Percentiles rank a stretch among this genome's conserved stretches.
Evolutionary conservation across 2,329 filamentous ascomycete species (phyloP).

Genomic region (Thermomyces lanuginosus): DNA sequence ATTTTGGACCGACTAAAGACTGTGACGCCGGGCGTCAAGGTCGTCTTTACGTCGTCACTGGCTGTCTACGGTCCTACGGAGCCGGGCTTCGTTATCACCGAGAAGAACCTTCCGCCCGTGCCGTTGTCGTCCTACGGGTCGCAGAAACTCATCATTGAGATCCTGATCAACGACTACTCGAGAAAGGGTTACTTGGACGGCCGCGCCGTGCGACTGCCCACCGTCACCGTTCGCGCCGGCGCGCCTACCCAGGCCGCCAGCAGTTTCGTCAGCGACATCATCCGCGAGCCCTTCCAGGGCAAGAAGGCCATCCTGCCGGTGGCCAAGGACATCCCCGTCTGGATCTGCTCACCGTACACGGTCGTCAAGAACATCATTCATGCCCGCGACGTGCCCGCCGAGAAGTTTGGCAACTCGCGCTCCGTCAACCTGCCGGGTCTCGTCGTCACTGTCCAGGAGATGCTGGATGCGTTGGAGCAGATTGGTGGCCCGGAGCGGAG

Average conservation of each 20-base stretch:
- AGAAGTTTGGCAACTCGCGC: constrained; percentile 37
- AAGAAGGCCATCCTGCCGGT: constrained; percentile 36
- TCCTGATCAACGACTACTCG: constrained; percentile 36
- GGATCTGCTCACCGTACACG: constrained; percentile 41
- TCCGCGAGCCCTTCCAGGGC: constrained; percentile 37
- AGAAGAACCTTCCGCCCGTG: constrained; percentile 31
- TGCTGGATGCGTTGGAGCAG: constrained; percentile 42
- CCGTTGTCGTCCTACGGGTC: constrained; percentile 35
- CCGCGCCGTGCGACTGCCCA: constrained; percentile 32
- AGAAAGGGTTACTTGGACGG: constrained; percentile 35
- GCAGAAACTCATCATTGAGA: constrained; percentile 37
- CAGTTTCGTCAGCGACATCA: constrained; percentile 37
- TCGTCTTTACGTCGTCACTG: constrained; percentile 34
- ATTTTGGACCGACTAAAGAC: constrained; percentile 34
- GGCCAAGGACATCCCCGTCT: constrained; percentile 36
- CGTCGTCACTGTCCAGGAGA: constrained; percentile 41
- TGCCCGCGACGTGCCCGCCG: constrained; percentile 33
- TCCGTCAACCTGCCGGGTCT: constrained; percentile 40
- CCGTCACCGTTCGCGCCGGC: constrained; percentile 36
- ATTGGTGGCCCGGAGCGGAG: constrained; percentile 41
- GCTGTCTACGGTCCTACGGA: constrained; percentile 37
- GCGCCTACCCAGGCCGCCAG: constrained; percentile 36
- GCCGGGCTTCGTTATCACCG: constrained; percentile 25
- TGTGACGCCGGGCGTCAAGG: constrained; percentile 30
- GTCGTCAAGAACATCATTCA: constrained; percentile 39